phyloP scores from a whole-genome alignment of 805 yeast genomes.

The Kodamaea jinghongensis region DNA sequence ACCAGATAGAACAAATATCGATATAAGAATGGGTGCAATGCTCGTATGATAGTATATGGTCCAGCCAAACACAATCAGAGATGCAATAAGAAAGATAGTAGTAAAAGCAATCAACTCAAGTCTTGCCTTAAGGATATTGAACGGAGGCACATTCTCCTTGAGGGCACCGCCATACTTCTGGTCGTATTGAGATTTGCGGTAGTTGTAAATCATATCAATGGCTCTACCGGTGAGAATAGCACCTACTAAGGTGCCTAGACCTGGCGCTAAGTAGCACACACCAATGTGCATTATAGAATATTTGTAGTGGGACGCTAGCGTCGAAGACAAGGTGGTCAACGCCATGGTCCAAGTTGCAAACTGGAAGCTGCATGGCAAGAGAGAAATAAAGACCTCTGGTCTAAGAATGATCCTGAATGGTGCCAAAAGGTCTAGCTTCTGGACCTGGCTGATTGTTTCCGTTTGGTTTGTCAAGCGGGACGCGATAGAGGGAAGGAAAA shows the following conservation, averaged over 20 bases:
- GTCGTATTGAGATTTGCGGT: constrained; percentile 19
- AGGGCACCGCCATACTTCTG: constrained; percentile 22
- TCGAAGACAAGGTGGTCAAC: constrained; percentile 62
- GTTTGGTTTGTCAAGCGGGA: constrained; percentile 1
- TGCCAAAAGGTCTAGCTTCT: constrained; percentile 12
- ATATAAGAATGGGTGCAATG: constrained; percentile 55
- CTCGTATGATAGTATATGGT: constrained; percentile 49
- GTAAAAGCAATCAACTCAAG: constrained; percentile 44
- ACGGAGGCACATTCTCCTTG: constrained; percentile 23
- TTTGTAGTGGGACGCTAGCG: constrained; percentile 48
- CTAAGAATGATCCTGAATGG: constrained; percentile 44
- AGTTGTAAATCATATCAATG: constrained; percentile 50
- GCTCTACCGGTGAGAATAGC: constrained; percentile 57
- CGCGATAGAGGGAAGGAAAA: constrained; percentile 14
- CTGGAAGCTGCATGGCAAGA: constrained; percentile 59
- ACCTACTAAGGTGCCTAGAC: constrained; percentile 62
- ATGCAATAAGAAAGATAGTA: constrained; percentile 37
- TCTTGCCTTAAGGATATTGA: constrained; percentile 57
- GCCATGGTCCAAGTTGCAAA: constrained; percentile 71
- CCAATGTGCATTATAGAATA: constrained; percentile 61
- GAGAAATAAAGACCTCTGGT: constrained; percentile 44
- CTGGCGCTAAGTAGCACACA: constrained; percentile 70
- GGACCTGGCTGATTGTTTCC: constrained; percentile 3
- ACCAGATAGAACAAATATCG: constrained; percentile 55
- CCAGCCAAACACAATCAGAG: constrained; percentile 69